A percentile compares a stretch with the other conserved stretches of the same genome.
Conservation (phyloP, 225 moss, liverwort and hornwort genomes). For the Ulota crispa region DNA sequence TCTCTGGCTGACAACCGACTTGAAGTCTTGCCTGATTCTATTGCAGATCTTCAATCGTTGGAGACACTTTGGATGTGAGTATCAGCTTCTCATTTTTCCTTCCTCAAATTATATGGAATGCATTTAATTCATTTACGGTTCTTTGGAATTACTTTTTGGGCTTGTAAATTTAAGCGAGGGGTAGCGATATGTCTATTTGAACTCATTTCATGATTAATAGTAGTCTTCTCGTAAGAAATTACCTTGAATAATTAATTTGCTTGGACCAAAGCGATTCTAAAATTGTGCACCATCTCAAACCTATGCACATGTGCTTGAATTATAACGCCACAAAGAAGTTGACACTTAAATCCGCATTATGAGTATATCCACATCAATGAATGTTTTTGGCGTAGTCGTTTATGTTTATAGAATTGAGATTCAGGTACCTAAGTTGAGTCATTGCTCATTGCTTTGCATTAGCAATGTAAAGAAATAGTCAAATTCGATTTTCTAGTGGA, state of each 20-base stretch:
- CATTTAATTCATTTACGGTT: slow-evolving; percentile 5
- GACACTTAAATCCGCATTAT: not conserved
- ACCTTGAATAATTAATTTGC: not conserved
- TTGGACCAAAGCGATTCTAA: not conserved
- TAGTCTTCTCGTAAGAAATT: not conserved
- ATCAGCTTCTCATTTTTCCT: slow-evolving; percentile 10
- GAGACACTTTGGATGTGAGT: slow-evolving; percentile 85
- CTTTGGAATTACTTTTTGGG: not conserved
- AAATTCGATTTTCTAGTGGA: slow-evolving; percentile 12
- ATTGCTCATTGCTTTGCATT: not conserved
- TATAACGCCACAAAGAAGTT: not conserved
- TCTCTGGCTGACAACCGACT: slow-evolving; percentile 83
- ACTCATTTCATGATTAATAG: slow-evolving; percentile 7
- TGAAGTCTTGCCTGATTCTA: slow-evolving; percentile 51
- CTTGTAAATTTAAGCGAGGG: not conserved
- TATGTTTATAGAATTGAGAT: not conserved
- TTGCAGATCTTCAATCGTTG: slow-evolving; percentile 62
- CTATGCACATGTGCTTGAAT: not conserved
- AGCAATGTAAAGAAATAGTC: not conserved
- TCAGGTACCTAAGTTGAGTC: not conserved
- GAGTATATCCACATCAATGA: not conserved
- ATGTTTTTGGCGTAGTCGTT: not conserved
- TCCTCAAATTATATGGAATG: slow-evolving; percentile 1
- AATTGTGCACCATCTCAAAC: not conserved
- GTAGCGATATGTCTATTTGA: not conserved